These are phyloP conservation scores for Tuber calosporum DNA, from an alignment of 495 filamentous ascomycete genomes.

Conservation along the genomic window DNA sequence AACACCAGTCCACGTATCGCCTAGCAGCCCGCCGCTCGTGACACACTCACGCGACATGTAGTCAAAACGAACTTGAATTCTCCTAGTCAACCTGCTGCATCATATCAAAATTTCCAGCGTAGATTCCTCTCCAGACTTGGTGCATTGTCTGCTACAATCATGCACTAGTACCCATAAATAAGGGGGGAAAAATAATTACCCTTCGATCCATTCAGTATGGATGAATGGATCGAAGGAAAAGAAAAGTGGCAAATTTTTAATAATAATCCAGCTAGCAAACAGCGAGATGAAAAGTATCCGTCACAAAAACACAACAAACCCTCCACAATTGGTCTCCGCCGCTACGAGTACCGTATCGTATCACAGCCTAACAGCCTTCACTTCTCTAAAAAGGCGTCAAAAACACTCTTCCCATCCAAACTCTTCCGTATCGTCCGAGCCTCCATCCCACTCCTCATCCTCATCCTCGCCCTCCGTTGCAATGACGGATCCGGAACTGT, in stretches of 20 bases:
- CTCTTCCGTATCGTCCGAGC: background rate
- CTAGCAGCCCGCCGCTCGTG: background rate
- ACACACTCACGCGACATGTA: background rate
- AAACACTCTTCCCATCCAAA: constrained; percentile 4
- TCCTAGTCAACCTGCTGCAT: background rate
- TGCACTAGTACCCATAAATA: background rate
- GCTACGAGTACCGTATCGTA: background rate
- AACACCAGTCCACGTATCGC: too few species aligned
- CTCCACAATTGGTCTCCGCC: background rate
- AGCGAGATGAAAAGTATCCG: background rate
- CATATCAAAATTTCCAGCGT: background rate
- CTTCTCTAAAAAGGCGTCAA: background rate
- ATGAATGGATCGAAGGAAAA: background rate
- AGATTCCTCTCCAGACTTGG: background rate
- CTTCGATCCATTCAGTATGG: background rate
- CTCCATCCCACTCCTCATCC: constrained; percentile 25
- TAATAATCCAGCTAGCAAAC: background rate
- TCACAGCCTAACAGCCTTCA: background rate
- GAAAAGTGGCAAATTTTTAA: background rate
- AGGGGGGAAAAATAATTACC: background rate
- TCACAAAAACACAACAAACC: background rate
- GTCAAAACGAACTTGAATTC: background rate
- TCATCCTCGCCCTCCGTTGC: constrained; percentile 14
- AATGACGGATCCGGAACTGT: background rate
- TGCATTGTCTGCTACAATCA: background rate